Percentiles rank a stretch among this genome's conserved stretches.
Evolutionary conservation across 805 yeast species (phyloP).

Genomic region (Ogataea trehaloabstinens): DNA sequence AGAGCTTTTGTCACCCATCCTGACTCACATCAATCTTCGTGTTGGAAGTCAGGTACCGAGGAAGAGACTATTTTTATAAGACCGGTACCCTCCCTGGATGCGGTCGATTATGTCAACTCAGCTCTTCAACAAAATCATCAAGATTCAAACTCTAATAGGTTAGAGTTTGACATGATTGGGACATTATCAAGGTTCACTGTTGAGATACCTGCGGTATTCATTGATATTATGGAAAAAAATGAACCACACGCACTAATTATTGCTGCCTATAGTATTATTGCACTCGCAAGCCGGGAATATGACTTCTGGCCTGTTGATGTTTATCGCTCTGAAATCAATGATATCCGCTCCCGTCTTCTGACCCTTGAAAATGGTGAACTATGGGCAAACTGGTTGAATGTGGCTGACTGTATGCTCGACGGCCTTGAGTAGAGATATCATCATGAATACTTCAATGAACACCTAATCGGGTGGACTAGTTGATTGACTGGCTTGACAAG

Average conservation of each 20-base stretch:
- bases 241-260: slow-evolving; percentile 23
- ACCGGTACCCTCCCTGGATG: slow-evolving; percentile 17
- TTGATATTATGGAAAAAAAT: slow-evolving; percentile 15
- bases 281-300: slow-evolving; percentile 14
- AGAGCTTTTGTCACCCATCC: slow-evolving; percentile 19
- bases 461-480: no score
- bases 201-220: slow-evolving; percentile 19
- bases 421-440: slow-evolving; percentile 5
- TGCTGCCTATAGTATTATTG: slow-evolving; percentile 19
- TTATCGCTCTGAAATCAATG: slow-evolving; percentile 11
- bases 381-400: slow-evolving; percentile 23
- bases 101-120: slow-evolving; percentile 8
- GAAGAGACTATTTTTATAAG: not conserved
- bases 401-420: slow-evolving; percentile 12
- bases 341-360: slow-evolving; percentile 12
- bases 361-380: slow-evolving; percentile 7
- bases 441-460: no score
- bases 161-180: slow-evolving; percentile 24
- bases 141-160: not conserved
- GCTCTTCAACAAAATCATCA: no score
- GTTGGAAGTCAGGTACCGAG: not conserved
- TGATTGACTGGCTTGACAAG: no score
- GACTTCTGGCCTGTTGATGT: slow-evolving; percentile 20
- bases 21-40: not conserved
- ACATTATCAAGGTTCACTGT: slow-evolving; percentile 21